Conservation (phyloP, 345 rosid genomes). For the Eucalyptus regnans region DNA sequence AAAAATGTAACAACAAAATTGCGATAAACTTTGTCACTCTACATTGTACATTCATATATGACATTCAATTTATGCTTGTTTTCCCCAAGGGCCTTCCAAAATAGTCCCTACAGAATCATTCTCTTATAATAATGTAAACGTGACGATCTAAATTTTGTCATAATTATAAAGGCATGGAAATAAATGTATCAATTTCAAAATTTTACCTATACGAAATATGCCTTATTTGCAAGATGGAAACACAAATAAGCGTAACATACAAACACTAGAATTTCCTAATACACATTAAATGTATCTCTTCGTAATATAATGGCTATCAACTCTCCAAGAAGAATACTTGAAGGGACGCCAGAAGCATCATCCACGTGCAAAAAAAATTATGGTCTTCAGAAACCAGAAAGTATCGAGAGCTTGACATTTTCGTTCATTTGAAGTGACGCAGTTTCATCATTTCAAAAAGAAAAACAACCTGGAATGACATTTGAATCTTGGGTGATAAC, state of each 20-base stretch:
- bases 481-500: not conserved
- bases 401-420: not conserved
- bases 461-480: not conserved
- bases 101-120: not conserved
- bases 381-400: not conserved
- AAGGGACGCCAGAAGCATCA: not conserved
- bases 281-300: not conserved
- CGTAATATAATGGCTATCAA: not conserved
- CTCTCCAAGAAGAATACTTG: not conserved
- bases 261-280: not conserved
- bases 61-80: not conserved
- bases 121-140: not conserved
- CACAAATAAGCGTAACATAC: not conserved
- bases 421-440: not conserved
- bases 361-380: not conserved
- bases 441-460: not conserved
- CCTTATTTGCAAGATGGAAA: too few relatives aligned
- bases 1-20: not conserved
- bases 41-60: not conserved
- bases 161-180: not conserved
- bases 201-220: too few relatives aligned
- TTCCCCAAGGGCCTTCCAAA: not conserved
- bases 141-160: not conserved
- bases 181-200: too few relatives aligned
- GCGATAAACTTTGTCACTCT: not conserved